phyloP scores from a whole-genome alignment of 495 filamentous ascomycete species.

The Umbilicaria muhlenbergii region DNA sequence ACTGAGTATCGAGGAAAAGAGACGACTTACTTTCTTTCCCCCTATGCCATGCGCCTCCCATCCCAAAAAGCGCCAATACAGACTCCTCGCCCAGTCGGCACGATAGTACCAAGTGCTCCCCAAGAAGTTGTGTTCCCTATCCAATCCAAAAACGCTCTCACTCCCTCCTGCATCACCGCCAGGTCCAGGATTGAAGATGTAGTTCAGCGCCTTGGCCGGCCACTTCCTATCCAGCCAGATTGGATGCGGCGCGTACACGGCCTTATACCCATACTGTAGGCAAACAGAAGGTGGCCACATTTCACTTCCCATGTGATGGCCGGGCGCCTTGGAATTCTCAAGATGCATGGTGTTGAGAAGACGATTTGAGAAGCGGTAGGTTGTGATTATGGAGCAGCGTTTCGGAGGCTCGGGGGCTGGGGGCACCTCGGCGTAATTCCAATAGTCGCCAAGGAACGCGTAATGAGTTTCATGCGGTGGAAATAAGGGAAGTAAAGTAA shows the following conservation, averaged over 20 bases:
- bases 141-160: conserved; percentile 21
- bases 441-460: too few species aligned
- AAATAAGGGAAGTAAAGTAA: too few species aligned
- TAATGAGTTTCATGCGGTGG: too few species aligned
- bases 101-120: conserved; percentile 38
- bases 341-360: conserved; percentile 48
- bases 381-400: conserved; percentile 48
- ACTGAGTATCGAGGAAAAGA: too few species aligned
- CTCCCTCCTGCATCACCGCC: conserved; percentile 28
- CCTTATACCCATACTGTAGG: conserved; percentile 54
- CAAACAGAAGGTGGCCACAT: conserved; percentile 50
- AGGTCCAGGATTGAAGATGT: conserved; percentile 44
- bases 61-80: too few species aligned
- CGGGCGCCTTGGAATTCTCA: conserved; percentile 34
- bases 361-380: conserved; percentile 40
- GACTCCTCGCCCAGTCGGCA: too few species aligned
- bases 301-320: conserved; percentile 48
- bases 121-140: conserved; percentile 36
- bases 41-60: too few species aligned
- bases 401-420: conserved; percentile 38
- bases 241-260: conserved; percentile 49
- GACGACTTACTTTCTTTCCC: too few species aligned
- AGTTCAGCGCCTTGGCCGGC: conserved; percentile 34
- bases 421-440: conserved; percentile 31
- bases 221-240: conserved; percentile 51